Evolutionary conservation across 140 eudicot species (phyloP).

Genomic region (Anethum foeniculum): DNA sequence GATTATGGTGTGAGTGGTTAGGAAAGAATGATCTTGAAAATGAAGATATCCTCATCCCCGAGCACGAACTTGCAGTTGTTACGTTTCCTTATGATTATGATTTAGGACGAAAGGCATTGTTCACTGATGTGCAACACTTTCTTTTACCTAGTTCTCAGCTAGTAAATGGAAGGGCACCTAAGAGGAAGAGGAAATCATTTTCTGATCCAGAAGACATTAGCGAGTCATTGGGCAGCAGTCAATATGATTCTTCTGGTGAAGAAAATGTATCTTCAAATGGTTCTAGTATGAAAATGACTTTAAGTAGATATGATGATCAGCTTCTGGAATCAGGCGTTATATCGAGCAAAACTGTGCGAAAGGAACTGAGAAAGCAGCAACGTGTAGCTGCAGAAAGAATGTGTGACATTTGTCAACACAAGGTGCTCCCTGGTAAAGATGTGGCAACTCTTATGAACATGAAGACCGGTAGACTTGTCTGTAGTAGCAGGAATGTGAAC

Average conservation of each 20-base stretch:
- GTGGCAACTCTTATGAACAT: constrained; percentile 70
- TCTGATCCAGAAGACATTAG: constrained; percentile 67
- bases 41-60: constrained; percentile 18
- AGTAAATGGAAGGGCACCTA: constrained; percentile 30
- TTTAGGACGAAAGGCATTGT: constrained; percentile 58
- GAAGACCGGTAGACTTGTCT: constrained; percentile 80
- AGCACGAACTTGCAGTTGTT: constrained; percentile 69
- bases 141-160: constrained; percentile 44
- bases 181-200: constrained; percentile 47
- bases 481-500: constrained; percentile 81
- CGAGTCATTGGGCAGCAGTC: constrained; percentile 37
- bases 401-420: constrained; percentile 86
- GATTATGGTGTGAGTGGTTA: constrained; percentile 93
- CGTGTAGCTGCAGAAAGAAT: constrained; percentile 67
- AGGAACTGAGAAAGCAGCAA: constrained; percentile 52
- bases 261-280: constrained; percentile 37
- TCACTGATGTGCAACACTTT: constrained; percentile 37
- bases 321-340: constrained; percentile 46
- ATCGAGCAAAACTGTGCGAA: constrained; percentile 48
- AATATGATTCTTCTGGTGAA: constrained; percentile 58
- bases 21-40: constrained; percentile 29
- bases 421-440: constrained; percentile 87
- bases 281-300: constrained; percentile 30
- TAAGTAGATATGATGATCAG: constrained; percentile 53
- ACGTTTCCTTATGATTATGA: constrained; percentile 61